Conservation (phyloP, 2,329 filamentous ascomycete species). For the Geosmithia putterillii region DNA sequence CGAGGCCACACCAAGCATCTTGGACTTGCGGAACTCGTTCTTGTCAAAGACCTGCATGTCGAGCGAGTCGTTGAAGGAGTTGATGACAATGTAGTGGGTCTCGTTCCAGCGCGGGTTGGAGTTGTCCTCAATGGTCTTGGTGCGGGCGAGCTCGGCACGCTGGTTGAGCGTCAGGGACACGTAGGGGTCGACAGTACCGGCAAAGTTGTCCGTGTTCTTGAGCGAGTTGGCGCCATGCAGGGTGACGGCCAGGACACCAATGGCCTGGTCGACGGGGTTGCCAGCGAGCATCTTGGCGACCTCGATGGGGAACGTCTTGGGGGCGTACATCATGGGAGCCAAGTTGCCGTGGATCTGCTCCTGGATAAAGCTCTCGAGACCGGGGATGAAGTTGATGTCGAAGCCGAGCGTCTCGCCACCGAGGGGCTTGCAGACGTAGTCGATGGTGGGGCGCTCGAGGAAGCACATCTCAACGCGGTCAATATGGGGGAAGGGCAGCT, state of each 20-base stretch:
- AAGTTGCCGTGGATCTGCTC: conserved; percentile 94
- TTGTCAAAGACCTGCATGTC: conserved; percentile 82
- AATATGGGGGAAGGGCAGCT: conserved; percentile 89
- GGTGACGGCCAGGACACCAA: conserved; percentile 85
- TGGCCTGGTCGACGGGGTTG: conserved; percentile 85
- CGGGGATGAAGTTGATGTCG: conserved; percentile 98
- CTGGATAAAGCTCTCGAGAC: conserved; percentile 83
- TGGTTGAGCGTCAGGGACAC: conserved; percentile 74
- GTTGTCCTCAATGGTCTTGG: conserved; percentile 78
- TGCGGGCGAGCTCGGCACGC: conserved; percentile 69
- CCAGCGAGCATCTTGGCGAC: conserved; percentile 97
- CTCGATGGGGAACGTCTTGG: conserved; percentile 96
- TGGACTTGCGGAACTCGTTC: conserved; percentile 94
- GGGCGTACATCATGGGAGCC: conserved; percentile 94
- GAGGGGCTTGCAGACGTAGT: conserved; percentile 96
- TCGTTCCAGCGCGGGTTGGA: conserved; percentile 90
- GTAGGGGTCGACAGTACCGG: conserved; percentile 86
- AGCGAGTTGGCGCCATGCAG: conserved; percentile 84
- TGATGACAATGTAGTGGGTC: conserved; percentile 90
- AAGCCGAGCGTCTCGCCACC: conserved; percentile 93
- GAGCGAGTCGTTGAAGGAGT: conserved; percentile 76
- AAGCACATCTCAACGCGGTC: conserved; percentile 94
- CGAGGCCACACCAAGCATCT: conserved; percentile 78
- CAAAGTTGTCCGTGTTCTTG: conserved; percentile 91
- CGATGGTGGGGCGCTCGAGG: conserved; percentile 75